Conservation (phyloP, 768 basidiomycete genomes). For the Omphalotus guepiniiformis region DNA sequence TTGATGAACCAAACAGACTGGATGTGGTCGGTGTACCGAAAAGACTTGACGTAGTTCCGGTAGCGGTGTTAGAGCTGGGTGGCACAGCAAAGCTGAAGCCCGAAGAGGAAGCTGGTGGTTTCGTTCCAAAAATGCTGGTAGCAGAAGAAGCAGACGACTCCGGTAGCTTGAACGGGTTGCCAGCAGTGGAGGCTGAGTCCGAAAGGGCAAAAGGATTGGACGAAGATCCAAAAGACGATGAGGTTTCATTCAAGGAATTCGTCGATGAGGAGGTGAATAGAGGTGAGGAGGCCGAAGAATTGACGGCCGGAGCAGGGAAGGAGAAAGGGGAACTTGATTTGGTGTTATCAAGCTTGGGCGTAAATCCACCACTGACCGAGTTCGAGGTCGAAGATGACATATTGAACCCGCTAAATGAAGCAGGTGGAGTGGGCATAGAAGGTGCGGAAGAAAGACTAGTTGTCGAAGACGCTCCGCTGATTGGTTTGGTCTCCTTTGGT, state of each 20-base stretch:
- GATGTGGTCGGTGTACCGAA: not conserved
- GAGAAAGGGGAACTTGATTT: slow-evolving; percentile 17
- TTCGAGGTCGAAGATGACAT: slow-evolving; percentile 17
- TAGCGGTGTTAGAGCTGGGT: not conserved
- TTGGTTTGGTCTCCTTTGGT: not conserved
- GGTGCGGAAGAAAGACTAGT: slow-evolving; percentile 2
- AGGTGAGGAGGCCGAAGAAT: not conserved
- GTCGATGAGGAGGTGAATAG: slow-evolving; percentile 10
- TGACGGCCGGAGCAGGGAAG: slow-evolving; percentile 20
- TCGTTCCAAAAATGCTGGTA: slow-evolving; percentile 10
- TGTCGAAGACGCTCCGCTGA: slow-evolving; percentile 9
- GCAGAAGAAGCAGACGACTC: not conserved
- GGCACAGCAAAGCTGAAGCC: slow-evolving; percentile 7
- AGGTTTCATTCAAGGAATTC: not conserved
- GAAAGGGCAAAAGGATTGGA: slow-evolving; percentile 7
- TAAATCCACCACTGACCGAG: slow-evolving; percentile 18
- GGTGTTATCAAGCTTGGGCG: slow-evolving; percentile 11
- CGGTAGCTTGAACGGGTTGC: not conserved
- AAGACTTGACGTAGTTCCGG: not conserved
- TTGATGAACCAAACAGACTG: slow-evolving; percentile 8
- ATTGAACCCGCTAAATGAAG: slow-evolving; percentile 31
- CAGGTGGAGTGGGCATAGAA: slow-evolving; percentile 29
- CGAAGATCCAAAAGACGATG: slow-evolving; percentile 8
- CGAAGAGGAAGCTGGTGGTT: slow-evolving; percentile 11
- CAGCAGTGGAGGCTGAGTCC: no score